These are phyloP conservation scores for Cynara cardunculus DNA, from an alignment of 129 eudicot species.

Conservation along the genomic window DNA sequence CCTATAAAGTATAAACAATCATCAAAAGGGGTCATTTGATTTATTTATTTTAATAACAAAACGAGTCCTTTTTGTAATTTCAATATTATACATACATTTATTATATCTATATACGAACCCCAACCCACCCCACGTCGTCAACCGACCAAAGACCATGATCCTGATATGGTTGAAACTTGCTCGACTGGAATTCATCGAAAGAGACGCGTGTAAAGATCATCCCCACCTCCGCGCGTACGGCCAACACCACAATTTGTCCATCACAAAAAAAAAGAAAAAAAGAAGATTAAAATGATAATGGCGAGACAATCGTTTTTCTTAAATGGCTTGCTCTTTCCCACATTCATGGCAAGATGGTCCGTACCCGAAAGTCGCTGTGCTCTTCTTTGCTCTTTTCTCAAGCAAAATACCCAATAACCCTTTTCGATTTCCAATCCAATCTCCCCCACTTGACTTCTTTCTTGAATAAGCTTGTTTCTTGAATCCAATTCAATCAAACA, in stretches of 20 bases:
- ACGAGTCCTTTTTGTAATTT: no score
- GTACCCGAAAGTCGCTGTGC: slow-evolving; percentile 6
- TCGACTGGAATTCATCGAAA: background rate
- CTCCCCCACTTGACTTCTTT: background rate
- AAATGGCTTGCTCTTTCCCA: slow-evolving; percentile 12
- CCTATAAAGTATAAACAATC: no score
- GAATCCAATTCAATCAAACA: slow-evolving; percentile 1
- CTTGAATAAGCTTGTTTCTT: background rate
- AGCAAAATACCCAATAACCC: slow-evolving; percentile 2
- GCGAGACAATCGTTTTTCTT: slow-evolving; percentile 14
- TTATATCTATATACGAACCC: background rate
- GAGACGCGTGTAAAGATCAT: slow-evolving; percentile 9
- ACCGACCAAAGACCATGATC: slow-evolving; percentile 24
- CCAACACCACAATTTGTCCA: background rate
- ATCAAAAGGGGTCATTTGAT: no score
- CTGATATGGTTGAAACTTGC: background rate
- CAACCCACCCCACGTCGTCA: background rate
- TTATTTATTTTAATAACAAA: no score
- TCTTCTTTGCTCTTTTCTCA: slow-evolving; percentile 16
- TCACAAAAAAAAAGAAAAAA: background rate
- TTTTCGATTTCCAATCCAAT: background rate
- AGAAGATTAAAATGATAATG: background rate
- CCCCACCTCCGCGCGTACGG: background rate
- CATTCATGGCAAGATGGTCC: slow-evolving; percentile 29
- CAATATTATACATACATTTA: no score